Conservation (phyloP, 495 filamentous ascomycete species). For the Cetradonia linearis region DNA sequence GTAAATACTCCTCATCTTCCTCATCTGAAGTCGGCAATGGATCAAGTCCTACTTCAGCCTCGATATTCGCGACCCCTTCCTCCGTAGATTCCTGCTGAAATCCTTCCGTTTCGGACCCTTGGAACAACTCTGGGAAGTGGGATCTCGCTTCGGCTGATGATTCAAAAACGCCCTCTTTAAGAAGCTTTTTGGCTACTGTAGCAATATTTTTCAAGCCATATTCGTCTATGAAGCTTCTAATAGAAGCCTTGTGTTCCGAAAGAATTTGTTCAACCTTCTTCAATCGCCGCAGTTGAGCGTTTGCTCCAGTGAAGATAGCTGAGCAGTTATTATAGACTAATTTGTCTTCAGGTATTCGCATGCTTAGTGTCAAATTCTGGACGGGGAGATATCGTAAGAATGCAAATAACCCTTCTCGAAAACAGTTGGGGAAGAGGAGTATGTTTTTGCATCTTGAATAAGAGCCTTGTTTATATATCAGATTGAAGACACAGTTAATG, state of each 20-base stretch:
- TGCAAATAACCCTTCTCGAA: background rate
- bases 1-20: conserved; percentile 9
- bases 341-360: conserved; percentile 16
- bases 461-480: background rate
- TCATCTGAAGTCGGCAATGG: conserved; percentile 12
- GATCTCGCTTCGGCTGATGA: conserved; percentile 9
- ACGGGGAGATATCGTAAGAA: background rate
- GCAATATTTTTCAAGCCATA: conserved; percentile 15
- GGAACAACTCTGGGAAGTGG: conserved; percentile 19
- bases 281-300: conserved; percentile 16
- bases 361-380: background rate
- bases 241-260: conserved; percentile 13
- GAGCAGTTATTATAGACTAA: conserved; percentile 20
- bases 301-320: conserved; percentile 20
- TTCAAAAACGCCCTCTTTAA: conserved; percentile 18
- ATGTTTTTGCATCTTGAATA: background rate
- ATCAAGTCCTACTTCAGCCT: conserved; percentile 19
- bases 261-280: conserved; percentile 18
- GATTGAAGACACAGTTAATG: background rate
- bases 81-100: conserved; percentile 18
- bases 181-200: conserved; percentile 18
- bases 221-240: conserved; percentile 13
- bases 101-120: conserved; percentile 15
- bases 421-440: background rate
- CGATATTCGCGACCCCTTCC: conserved; percentile 15